Conservation (phyloP, 1,139 yeast genomes). For the Kurtzmaniella natalensis region DNA sequence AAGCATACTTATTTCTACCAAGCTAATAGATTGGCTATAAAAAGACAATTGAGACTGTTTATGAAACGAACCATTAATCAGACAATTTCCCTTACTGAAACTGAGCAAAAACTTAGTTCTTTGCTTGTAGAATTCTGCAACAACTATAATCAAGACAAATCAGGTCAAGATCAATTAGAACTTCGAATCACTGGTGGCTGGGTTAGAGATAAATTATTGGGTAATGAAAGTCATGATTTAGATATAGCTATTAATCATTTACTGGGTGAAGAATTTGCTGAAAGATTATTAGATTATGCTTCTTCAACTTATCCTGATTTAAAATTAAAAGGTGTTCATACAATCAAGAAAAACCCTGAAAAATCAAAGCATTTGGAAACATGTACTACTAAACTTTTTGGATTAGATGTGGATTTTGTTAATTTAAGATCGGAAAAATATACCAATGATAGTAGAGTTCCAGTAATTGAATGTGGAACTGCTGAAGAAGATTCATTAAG, state of each 20-base stretch:
- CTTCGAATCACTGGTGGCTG: conserved; percentile 96
- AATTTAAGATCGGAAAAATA: conserved; percentile 86
- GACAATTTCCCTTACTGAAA: conserved; percentile 34
- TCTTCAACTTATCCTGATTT: conserved; percentile 36
- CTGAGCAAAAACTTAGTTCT: conserved; percentile 45
- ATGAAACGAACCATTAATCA: conserved; percentile 20
- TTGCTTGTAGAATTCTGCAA: conserved; percentile 43
- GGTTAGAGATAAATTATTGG: conserved; percentile 93
- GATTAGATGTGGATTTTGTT: conserved; percentile 85
- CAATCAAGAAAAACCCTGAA: conserved; percentile 88
- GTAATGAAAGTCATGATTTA: conserved; percentile 74
- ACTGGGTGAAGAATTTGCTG: conserved; percentile 86
- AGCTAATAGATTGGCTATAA: neutral
- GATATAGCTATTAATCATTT: conserved; percentile 85
- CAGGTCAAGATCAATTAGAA: conserved; percentile 23
- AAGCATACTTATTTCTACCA: too few relatives aligned
- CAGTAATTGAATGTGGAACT: conserved; percentile 74
- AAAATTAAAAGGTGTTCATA: conserved; percentile 57
- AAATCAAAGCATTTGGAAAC: conserved; percentile 95
- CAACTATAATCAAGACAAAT: conserved; percentile 23
- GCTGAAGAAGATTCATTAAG: conserved; percentile 88
- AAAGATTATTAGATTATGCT: conserved; percentile 54
- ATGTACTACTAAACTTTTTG: conserved; percentile 83
- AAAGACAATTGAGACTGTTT: neutral
- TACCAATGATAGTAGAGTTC: conserved; percentile 77